A percentile compares a stretch with the other conserved stretches of the same genome.
phyloP scores from a whole-genome alignment of 1,284 basidiomycete species.

The Inonotus hispidus region DNA sequence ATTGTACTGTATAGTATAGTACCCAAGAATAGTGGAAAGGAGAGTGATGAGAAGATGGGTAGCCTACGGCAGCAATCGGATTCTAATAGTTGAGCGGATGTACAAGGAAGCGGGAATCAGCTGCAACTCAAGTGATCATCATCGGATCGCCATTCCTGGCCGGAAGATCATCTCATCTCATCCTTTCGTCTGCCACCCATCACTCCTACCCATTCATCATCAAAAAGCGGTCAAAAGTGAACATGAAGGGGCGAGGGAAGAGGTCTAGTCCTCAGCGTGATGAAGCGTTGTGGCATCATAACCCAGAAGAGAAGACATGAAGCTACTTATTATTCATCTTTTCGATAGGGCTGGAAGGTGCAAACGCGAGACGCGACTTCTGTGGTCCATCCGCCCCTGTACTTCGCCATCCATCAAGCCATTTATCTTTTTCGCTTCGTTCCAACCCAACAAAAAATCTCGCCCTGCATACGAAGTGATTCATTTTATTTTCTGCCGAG shows the following conservation, averaged over 20 bases:
- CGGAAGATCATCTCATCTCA: neutral
- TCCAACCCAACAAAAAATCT: neutral
- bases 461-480: neutral
- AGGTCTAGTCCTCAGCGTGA: no score
- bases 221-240: no score
- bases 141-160: neutral
- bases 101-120: neutral
- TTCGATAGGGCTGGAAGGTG: neutral
- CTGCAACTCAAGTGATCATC: neutral
- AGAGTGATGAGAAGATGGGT: neutral
- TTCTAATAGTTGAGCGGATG: neutral
- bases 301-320: no score
- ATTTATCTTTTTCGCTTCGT: neutral
- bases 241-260: no score
- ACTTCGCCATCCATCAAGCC: constrained; percentile 14
- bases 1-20: neutral
- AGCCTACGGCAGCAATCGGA: neutral
- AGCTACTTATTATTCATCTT: neutral
- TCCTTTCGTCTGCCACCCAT: neutral
- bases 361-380: neutral
- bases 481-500: neutral
- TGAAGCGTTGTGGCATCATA: no score
- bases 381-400: neutral
- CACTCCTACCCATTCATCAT: no score
- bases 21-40: neutral